Base-by-base conservation (phyloP, 2,329 filamentous ascomycete species). In the Akanthomyces muscarius region DNA sequence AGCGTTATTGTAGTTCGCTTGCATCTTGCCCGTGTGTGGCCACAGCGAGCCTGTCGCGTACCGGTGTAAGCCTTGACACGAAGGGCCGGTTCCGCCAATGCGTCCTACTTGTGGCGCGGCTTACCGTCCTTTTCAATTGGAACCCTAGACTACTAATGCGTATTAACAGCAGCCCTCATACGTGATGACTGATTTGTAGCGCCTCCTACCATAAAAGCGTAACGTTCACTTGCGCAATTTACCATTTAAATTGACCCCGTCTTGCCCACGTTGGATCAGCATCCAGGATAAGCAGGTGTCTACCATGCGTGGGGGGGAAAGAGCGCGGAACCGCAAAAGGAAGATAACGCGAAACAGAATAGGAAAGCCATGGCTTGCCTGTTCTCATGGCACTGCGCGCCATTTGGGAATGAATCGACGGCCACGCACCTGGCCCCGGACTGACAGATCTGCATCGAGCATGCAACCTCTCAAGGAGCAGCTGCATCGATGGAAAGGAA, bases 231-330 rank as follows among this genome's bases (percentile, higher is more conserved):
- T 50, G 23, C 25, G 25, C 23, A 36, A 36, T 36, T 11, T 36
- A 6, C 33, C 33, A 8, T 10, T 36, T 36, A 4, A 3, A 10
- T 36, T 36, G 33, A 30, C 23, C 23, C 23, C 53, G 28, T 30
- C 18, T 16, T 45, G 54, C 45, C 54, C 2, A 36, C 41, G 25
- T 33, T 45, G 54, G 41, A 56, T 33, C 54, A 45, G 8, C 25
- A 14, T 16, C 54, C 41, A 45, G 41, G 10, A 56, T 56, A 33
- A 56, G 53, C 41, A 56, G 41, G 54, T 47, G 54, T 21, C 53
- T 45, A 14, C 54, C 38, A 33, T 56, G 28, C 23, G 41, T 33
- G 41, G 41, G 25, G 41, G 38, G 4, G 16, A 21, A 30, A 30
- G 33, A 36, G 33, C 33, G 28, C 33, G 8, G 7, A 30, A 16